Evolutionary conservation across 2,329 filamentous ascomycete genomes (phyloP).

Genomic region (Penicillium vulpinum): DNA sequence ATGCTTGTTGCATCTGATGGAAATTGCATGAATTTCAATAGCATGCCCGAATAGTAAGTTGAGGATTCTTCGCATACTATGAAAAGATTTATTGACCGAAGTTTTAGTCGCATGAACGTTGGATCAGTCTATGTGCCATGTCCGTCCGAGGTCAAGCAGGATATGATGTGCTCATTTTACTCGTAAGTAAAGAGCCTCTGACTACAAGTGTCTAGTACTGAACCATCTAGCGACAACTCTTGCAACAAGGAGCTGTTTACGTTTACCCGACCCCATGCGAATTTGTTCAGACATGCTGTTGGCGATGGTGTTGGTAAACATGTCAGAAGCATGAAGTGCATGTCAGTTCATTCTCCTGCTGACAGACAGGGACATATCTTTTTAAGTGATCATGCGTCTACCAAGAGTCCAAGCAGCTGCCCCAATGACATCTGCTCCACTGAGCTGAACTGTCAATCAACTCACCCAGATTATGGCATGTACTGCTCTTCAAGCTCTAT

Average conservation of each 20-base stretch:
- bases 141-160: background rate
- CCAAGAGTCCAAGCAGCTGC: background rate
- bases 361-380: conserved; percentile 2
- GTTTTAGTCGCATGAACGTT: background rate
- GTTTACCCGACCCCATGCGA: background rate
- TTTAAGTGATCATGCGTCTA: background rate
- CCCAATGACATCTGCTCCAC: background rate
- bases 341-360: background rate
- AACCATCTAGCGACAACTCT: background rate
- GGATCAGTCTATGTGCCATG: conserved; percentile 7
- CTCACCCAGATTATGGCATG: background rate
- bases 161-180: conserved; percentile 7
- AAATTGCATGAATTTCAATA: background rate
- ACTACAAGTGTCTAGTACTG: background rate
- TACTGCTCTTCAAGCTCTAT: background rate
- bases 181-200: background rate
- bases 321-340: background rate
- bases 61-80: background rate
- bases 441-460: background rate
- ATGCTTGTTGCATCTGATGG: background rate
- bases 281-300: background rate
- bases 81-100: background rate
- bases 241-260: conserved; percentile 3
- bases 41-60: conserved; percentile 3
- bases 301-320: background rate